phyloP scores from a whole-genome alignment of 1,284 basidiomycete species.

The Apiotrichum siamense region DNA sequence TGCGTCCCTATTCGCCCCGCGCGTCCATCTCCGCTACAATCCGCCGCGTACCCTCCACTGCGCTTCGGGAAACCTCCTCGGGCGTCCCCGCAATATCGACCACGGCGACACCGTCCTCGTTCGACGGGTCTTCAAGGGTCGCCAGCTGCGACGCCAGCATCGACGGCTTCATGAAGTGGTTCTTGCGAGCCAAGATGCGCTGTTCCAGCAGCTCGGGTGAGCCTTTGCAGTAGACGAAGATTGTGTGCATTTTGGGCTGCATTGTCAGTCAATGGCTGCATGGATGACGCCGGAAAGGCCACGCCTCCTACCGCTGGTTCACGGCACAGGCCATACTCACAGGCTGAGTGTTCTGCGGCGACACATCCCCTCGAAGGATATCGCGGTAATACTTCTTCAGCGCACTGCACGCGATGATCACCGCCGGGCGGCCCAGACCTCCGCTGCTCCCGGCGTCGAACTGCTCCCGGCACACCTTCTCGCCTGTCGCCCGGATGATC shows the following conservation, averaged over 20 bases:
- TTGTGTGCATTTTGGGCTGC: slow-evolving; percentile 53
- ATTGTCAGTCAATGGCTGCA: not conserved
- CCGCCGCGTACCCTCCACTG: slow-evolving; percentile 34
- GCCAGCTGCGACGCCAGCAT: slow-evolving; percentile 84
- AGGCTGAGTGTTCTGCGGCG: slow-evolving; percentile 16
- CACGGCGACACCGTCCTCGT: slow-evolving; percentile 62
- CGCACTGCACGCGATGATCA: slow-evolving; percentile 81
- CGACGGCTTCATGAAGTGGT: slow-evolving; percentile 80
- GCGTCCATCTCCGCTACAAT: slow-evolving; percentile 21
- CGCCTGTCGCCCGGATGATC: slow-evolving; percentile 58
- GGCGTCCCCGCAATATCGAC: slow-evolving; percentile 58
- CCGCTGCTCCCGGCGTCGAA: slow-evolving; percentile 16
- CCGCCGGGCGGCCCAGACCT: slow-evolving; percentile 49
- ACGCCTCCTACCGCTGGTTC: not conserved
- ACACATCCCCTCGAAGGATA: slow-evolving; percentile 60
- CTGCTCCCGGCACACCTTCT: slow-evolving; percentile 51
- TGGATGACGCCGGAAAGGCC: not conserved
- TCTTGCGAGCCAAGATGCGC: slow-evolving; percentile 64
- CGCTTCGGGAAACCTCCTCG: slow-evolving; percentile 56
- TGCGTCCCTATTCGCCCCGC: slow-evolving; percentile 6
- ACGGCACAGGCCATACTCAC: not conserved
- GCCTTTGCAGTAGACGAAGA: slow-evolving; percentile 79
- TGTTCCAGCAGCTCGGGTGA: slow-evolving; percentile 57
- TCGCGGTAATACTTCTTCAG: slow-evolving; percentile 75
- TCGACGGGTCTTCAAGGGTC: slow-evolving; percentile 67